Evolutionary conservation across 495 filamentous ascomycete species (phyloP).

Genomic region (Glutinoglossum americanum): DNA sequence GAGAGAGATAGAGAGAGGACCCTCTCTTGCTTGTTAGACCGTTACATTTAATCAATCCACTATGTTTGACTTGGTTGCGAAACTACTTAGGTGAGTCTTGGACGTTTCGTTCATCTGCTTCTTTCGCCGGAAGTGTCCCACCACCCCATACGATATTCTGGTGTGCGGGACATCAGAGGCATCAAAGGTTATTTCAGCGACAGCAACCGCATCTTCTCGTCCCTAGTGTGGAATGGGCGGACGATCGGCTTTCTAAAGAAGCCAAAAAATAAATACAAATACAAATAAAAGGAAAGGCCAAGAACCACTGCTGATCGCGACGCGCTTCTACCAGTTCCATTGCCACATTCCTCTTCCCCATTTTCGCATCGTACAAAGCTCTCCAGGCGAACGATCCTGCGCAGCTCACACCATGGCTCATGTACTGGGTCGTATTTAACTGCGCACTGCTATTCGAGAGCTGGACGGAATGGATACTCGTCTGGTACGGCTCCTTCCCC

Average conservation of each 20-base stretch:
- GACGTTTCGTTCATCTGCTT: too few species aligned
- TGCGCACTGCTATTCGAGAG: conserved; percentile 66
- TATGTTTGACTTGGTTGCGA: conserved; percentile 69
- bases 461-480: conserved; percentile 65
- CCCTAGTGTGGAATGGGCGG: too few species aligned
- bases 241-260: too few species aligned
- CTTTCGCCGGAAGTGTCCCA: background rate
- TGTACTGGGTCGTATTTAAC: conserved; percentile 93
- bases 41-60: too few species aligned
- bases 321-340: conserved; percentile 35
- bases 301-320: background rate
- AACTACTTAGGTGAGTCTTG: conserved; percentile 33
- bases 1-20: background rate
- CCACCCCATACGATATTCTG: too few species aligned
- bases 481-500: conserved; percentile 32
- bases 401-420: conserved; percentile 92
- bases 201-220: background rate
- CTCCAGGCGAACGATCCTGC: conserved; percentile 80
- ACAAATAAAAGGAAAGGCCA: too few species aligned
- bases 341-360: conserved; percentile 79
- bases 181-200: background rate
- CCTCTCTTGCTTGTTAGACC: too few species aligned
- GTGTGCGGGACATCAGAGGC: too few species aligned
- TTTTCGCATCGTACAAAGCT: conserved; percentile 96
- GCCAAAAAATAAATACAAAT: too few species aligned